Base-by-base conservation (phyloP, 2,329 filamentous ascomycete species). In the Alternaria triticina region DNA sequence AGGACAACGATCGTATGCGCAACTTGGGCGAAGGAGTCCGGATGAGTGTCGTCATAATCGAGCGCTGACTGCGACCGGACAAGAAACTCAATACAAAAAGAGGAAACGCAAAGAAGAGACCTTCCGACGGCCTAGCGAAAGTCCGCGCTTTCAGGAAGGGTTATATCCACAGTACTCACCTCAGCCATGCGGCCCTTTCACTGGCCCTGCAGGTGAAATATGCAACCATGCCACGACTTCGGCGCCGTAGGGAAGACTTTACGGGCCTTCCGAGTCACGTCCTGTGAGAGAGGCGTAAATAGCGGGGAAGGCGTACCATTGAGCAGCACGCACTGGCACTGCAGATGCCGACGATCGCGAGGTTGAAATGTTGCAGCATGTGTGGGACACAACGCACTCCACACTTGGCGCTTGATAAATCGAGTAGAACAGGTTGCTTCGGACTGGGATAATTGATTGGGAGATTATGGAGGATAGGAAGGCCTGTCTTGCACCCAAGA, bases 11-110 rank as follows among this genome's bases (percentile, higher is more conserved):
- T 27, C 76, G 75, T 64, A 79, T 79, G 57, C 74, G 73, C 64
- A 78, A 71, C 54, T 75, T 79, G 23, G 77, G 77, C 30, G 74
- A 77, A 9, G 77, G 77, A 22, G 77, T 80, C 25, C 76, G 68
- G 22, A 72, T 67, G 6, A 65, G 60, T 17, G 66, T 67, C 52
- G 72, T 65, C 72, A 73, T 74, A 36, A 36, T 68, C 45, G 33
- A 54, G 65, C 57, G 44, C 28, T 52, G 49, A 52, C 49, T 52
- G 30, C 30, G 49, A 20, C 9, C 45, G 30, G 40, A 54, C 17
- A 45, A 43, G 27, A 27, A 57, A 28, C 22, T 44, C 15, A 20
- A 33, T 33, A 45, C 46, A 17, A 36, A 55, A 51, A 22, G 43
- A 27, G 45, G 11, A 50, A 58, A 27, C 36, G 25, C 30, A 44